Base-by-base conservation (phyloP, 2,329 filamentous ascomycete genomes). In the Aureobasidium sp. region DNA sequence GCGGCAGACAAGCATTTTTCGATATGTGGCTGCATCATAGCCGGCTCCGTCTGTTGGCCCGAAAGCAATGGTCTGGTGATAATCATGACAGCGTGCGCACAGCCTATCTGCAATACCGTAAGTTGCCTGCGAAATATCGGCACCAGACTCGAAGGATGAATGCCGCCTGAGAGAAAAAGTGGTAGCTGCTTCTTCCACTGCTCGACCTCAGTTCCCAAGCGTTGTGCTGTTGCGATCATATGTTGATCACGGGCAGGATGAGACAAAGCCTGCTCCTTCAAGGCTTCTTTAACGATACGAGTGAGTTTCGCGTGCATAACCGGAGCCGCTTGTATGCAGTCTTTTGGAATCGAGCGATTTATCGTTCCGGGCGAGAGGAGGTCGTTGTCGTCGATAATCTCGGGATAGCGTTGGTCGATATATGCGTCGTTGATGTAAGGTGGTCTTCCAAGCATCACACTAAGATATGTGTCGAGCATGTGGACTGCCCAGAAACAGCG, bases 401-500 rank as follows among this genome's bases (percentile, higher is more conserved):
- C 76, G 0, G 84, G 84, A n/a, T 83, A 74, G 2, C 79, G 77
- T 61, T 86, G 83, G 55, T 86, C 83, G 49, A 85, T 83, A 53
- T 86, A 82, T 40, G 85, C 81, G 45, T 86, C 83, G 50, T 84
- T 83, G 27, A 85, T 81, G 17, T 84, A 76, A 7, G 81, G 71
- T 0, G 84, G 84, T 7, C 84, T 75, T 0, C 84, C 84, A 29
- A 86, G 79, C 23, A 85, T 81, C 17, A 84, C 81, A 25, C 82
- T 81, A 0, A 87, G 72, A 60, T 86, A 86, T 55, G 81, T 84
- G 66, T 87, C 84, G 1, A 86, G 71, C 0, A 79, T 81, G 65
- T 86, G 86, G 0, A 81, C 79, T 2, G 79, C 79, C 84, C 84
- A 87, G 55, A 88, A 86, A 0, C 82, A 77, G 9, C 84, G 74